Evolutionary conservation across 176 grass and related monocot genomes (phyloP), one percentile per base, ranked within the genome.

Genomic region (Oryza officinalis): DNA sequence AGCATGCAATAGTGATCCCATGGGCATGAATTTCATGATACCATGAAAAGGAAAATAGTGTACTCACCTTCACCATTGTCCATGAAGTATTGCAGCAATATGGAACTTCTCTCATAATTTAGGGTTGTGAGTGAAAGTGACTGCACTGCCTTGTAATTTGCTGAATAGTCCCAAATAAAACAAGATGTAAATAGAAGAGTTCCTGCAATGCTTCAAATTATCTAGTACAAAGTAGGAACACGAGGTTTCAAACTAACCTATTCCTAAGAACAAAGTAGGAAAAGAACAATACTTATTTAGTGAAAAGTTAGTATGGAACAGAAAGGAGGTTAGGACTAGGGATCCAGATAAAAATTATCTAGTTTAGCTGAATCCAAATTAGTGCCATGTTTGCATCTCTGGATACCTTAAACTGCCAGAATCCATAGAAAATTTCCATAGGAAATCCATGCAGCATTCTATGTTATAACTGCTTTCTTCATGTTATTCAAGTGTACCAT

Each of bases 81-180:
- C 87, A 92, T 92, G 45, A 92, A 95, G 86, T 92, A 78, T 18
- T 93, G 79, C 75, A 95, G 80, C 78, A 95, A 72, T 57, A 95
- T 91, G 76, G 93, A 93, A 64, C 85, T 83, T 88, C 96, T 95
- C 84, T 95, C 90, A 80, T 79, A 84, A 72, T 98, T 98, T 63
- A 98, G 83, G 18, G 96, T 98, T 41, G 80, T 87, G n/a, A 98
- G 89, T 59, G 93, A 98, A 95, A 98, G 91, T 63, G 91, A 98
- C 64, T 86, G 79, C 67, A 98, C 96, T 63, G 93, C 96, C 82
- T 86, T 98, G 78, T 95, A 95, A 79, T 98, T 98, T 89, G 96
- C 93, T 98, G 90, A 82, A 86, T 87, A 69, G 27, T 45, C n/a
- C 76, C 64, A 87, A 77, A 76, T 32, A 45, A 47, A 71, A 77